Evolutionary conservation across 148 eudicot species (phyloP), one percentile per base, ranked within the genome.

Genomic region (Vaccinium macrocarpon): DNA sequence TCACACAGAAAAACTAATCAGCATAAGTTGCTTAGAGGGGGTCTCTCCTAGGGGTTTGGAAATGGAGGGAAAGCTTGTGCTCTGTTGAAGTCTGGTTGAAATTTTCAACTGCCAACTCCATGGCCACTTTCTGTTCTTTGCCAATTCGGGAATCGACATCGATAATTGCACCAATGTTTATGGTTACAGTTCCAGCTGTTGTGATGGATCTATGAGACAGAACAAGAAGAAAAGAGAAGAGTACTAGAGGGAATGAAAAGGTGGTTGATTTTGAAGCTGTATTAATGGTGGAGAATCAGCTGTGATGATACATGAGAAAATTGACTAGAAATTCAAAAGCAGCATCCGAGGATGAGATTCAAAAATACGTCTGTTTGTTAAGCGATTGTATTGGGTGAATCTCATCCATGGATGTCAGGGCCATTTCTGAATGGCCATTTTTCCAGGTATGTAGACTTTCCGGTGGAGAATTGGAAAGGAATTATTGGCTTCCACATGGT

Each of bases 11-110:
- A 3, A 42, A 27, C 56, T 68, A 2, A 70, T 61, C 61, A 48
- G 84, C 84, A 70, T 70, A 70, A 82, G 35, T 83, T 73, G 81
- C 80, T 81, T 75, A 84, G 80, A 81, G 84, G 48, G 87, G 84
- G 35, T 61, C 81, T 38, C n/a, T 59, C 15, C 79, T 57, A 72
- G 80, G 51, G 61, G 59, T 8, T 2, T 6, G 29, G 61, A 80
- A 72, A 38, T 21, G 80, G 25, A 80, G 80, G 42, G 80, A 52
- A 5, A 85, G 50, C 32, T 57, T 74, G 61, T 42, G 73, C 52
- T 19, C 10, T 14, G 21, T 46, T 42, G 84, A 74, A 2, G 27
- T 56, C 35, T 35, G 59, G 66, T 85, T 81, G 83, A 74, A 85
- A 56, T 72, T 73, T 29, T 59, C 16, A 48, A 61, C 61, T 35